Base-by-base conservation (phyloP, 2,329 filamentous ascomycete genomes). In the Sclerotiophoma versabilis region DNA sequence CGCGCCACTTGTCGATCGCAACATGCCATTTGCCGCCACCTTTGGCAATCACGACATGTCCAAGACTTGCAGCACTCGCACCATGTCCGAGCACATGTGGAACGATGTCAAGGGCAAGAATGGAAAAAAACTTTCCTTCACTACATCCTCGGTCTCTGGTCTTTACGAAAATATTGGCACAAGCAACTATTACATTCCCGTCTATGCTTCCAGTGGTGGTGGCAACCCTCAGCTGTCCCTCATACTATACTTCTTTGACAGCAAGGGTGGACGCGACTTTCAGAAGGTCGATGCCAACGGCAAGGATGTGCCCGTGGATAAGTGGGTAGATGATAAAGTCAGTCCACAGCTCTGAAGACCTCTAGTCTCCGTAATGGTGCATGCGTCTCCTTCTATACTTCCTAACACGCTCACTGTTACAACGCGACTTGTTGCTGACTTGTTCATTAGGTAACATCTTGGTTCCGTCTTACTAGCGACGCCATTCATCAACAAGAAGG, bases 241-340 rank as follows among this genome's bases (percentile, higher is more conserved):
- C 6, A 61, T 91, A 0, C 76, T 92, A 1, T 92, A 87, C 86
- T 91, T 91, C 74, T 90, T 92, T 63, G 89, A 91, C 64, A 71
- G 67, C 51, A 69, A 62, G 36, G 69, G 68, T 39, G 71, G 70
- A 2, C 58, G 53, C 11, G 49, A 55, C 17, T 69, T 61, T 29
- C 22, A 25, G 4, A 53, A 47, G 19, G 25, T 23, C 30, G 51
- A 70, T 19, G 54, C 59, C 8, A 49, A 39, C 2, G 62, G 63
- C 1, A 36, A 58, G 0, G 60, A 67, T 9, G 49, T 62, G 8
- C 33, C 57, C 0, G 50, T 65, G 1, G 36, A 33, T 0, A 51
- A 58, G 20, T 69, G 58, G 53, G 69, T 72, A 0, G 61, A 67
- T 30, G 49, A 64, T 12, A 60, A 66, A 51, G 69, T 70, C 46